Evolutionary conservation across 2,329 filamentous ascomycete genomes (phyloP), one percentile per base, ranked within the genome.

Genomic region (Trichoderma polysporum): DNA sequence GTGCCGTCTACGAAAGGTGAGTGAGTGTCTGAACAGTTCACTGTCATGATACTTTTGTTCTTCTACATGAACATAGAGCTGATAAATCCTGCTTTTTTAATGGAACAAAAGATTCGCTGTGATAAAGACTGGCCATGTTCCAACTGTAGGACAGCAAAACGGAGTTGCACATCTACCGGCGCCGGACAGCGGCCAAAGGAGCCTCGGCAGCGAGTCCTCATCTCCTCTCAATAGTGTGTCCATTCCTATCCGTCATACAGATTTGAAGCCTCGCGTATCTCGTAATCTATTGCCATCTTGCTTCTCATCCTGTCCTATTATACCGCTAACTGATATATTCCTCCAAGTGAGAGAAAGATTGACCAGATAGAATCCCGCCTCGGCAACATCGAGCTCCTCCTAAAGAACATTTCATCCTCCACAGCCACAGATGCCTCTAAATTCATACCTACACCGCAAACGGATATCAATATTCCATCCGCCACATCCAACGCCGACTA

Each of bases 211-310:
- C 79, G 85, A 61, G 85, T 88, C 45, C 78, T 88, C 69, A 87
- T 88, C 67, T 87, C 85, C 2, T 85, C 84, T 50, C 85, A 87
- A 81, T 88, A 88, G 85, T 87, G 76, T 71, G 84, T 79, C 39
- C n/a, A 45, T 15, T 13, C 15, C 45, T 53, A 41, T 52, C 54
- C 39, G 59, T 62, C 4, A 22, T 22, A 12, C 41, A 5, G 19
- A n/a, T 6, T 45, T 45, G 39, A 10, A 45, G 50, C 49, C 31
- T 58, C 66, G 15, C 12, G 13, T 10, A 39, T 68, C 12, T 39
- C 17, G 37, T 58, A 17, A 15, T 54, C 29, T 4, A 1, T n/a
- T 15, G 54, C 29, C 3, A 33, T 31, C n/a, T 35, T 17, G n/a
- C 6, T 29, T 41, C 17, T 25, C 27, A 8, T 45, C 25, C 12